Base-by-base conservation (phyloP, 2,329 filamentous ascomycete genomes). In the Myriosclerotinia duriaeana region DNA sequence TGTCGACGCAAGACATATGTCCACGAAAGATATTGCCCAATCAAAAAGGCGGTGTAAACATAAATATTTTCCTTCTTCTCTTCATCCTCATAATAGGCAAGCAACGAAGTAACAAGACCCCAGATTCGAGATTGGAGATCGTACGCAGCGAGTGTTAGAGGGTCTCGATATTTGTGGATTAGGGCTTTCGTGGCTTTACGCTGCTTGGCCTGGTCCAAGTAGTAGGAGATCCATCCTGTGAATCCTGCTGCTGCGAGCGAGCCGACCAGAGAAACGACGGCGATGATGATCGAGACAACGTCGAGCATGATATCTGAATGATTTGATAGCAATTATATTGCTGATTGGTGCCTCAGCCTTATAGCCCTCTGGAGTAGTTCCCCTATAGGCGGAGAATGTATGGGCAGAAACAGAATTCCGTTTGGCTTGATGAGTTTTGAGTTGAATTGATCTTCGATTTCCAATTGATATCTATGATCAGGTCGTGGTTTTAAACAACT, bases 11-110 rank as follows among this genome's bases (percentile, higher is more conserved):
- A 50, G 38, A 73, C 70, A 46, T 71, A 73, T 14, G 69, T 71
- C 72, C 72, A 73, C 5, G 72, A 73, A 34, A 73, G 46, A 56
- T 72, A 73, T 46, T 73, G 71, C 14, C 72, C 72, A 11, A 73
- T 66, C 20, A 73, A 61, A 62, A 73, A 72, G 34, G 71, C 68
- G 3, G 72, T 72, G 56, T 73, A 72, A 17, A 72, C 68, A 63
- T 68, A 71, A 1, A 72, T 64, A 14, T 72, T 62, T 42, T 72
- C 71, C 17, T 66, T 67, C 42, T 71, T 72, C 5, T 70, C 67
- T 4, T 67, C 61, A 22, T 70, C 67, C 0, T 68, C 55, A 52
- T 52, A 22, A 48, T 70, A 71, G 9, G 46, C 36, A 15, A 73
- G 69, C 22, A 73, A 66, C 1, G 56, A 17, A 53, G 72, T 66